Base-by-base conservation (phyloP, 176 grass and related monocot species). In the Oryza glaberrima region DNA sequence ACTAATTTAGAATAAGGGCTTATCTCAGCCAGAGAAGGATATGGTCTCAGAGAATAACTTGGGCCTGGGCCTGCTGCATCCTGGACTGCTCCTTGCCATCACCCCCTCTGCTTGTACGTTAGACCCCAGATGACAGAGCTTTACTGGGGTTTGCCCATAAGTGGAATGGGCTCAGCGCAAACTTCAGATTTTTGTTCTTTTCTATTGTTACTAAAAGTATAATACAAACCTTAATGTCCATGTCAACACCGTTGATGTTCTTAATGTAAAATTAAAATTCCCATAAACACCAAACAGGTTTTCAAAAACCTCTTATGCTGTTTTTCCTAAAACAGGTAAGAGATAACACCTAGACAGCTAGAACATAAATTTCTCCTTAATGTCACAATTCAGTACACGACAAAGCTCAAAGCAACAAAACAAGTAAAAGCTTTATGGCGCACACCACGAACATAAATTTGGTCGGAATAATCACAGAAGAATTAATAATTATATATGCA, bases 281-380 rank as follows among this genome's bases (percentile, higher is more conserved):
- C 48, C 9, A 69, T 5, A 4, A n/a, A n/a, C 58, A 63, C 0
- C 22, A 63, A 63, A 9, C 20, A 63, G 58, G 58, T 23, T 10
- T 63, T 63, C n/a, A 11, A 63, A 63, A 23, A 63, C n/a, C 58
- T 11, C 9, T 63, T 3, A 9, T 58, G 52, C 52, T 63, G 58
- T 63, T 63, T 63, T 23, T 6, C n/a, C 58, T 63, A 23, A 9
- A 23, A 63, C 10, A 40, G 73, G 13, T 54, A 69, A 56, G 81
- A 64, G 81, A 64, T 67, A 41, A 84, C 36, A 52, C 44, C 61
- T 26, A 76, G 72, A 84, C 13, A 68, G 61, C 1, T 66, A 65
- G 12, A 73, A 51, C 12, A 13, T 46, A 14, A 68, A 84, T 11
- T 46, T 40, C 65, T 77, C 72, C 17, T 38, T 78, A 82, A 73